A percentile compares a stretch with the other conserved stretches of the same genome.
Evolutionary conservation across 805 yeast species (phyloP).

Genomic region (Candida pini): DNA sequence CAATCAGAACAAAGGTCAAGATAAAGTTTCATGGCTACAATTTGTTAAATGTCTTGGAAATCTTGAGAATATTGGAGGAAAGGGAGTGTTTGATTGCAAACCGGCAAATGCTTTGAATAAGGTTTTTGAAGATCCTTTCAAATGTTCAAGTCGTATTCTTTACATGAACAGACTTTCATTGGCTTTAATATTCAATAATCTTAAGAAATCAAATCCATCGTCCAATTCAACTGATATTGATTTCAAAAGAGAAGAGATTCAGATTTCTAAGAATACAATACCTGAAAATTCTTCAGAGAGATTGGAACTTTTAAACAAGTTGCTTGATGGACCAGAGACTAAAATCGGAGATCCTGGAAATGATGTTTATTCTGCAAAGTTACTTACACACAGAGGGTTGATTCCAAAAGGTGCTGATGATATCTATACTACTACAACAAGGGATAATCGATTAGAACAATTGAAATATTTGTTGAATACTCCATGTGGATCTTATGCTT

Average conservation of each 20-base stretch:
- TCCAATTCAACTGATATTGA: neutral
- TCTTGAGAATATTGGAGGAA: constrained; percentile 19
- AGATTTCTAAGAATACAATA: constrained; percentile 4
- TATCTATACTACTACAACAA: constrained; percentile 25
- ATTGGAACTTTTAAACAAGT: constrained; percentile 13
- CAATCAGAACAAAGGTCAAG: constrained; percentile 26
- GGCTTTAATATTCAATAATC: constrained; percentile 16
- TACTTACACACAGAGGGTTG: constrained; percentile 15
- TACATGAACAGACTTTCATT: constrained; percentile 25
- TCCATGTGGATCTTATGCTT: constrained; percentile 32
- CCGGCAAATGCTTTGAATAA: constrained; percentile 20
- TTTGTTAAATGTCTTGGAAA: constrained; percentile 23
- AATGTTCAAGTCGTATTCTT: constrained; percentile 20
- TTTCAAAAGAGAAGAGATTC: neutral
- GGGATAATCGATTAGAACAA: constrained; percentile 20
- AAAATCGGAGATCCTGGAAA: constrained; percentile 9
- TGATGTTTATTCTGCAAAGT: constrained; percentile 19
- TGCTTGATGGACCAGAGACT: constrained; percentile 19
- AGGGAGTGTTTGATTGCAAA: constrained; percentile 17
- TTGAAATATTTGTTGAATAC: constrained; percentile 18
- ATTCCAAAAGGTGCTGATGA: constrained; percentile 20
- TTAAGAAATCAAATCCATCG: constrained; percentile 3
- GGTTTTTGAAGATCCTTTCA: constrained; percentile 24
- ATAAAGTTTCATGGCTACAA: constrained; percentile 30
- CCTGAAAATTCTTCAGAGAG: constrained; percentile 17